Evolutionary conservation across 345 rosid species (phyloP).

Genomic region (Limnanthes douglasii): DNA sequence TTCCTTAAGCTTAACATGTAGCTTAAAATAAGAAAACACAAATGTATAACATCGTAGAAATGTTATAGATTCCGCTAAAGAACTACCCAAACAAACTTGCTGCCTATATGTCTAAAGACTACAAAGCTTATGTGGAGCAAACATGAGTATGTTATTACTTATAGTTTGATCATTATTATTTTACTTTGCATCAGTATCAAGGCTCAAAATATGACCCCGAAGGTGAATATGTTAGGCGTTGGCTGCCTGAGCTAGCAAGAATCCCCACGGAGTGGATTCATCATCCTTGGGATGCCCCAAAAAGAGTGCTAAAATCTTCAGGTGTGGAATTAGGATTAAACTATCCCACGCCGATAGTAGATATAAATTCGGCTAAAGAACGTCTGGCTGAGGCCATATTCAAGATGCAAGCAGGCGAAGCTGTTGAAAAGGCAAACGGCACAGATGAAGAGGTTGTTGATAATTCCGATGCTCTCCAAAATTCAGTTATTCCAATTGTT

Average conservation of each 20-base stretch:
- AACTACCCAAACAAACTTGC: no score
- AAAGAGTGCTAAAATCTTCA: slow-evolving; percentile 43
- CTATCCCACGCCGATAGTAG: slow-evolving; percentile 61
- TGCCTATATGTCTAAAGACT: no score
- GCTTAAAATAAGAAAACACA: no score
- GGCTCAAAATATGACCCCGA: slow-evolving; percentile 68
- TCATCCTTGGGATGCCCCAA: slow-evolving; percentile 89
- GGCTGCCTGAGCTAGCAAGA: slow-evolving; percentile 92
- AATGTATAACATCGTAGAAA: no score
- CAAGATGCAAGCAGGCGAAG: slow-evolving; percentile 68
- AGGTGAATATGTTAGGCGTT: slow-evolving; percentile 76
- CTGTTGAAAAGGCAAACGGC: slow-evolving; percentile 26
- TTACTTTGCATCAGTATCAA: slow-evolving; percentile 37
- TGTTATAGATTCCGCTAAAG: no score
- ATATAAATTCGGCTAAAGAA: slow-evolving; percentile 52
- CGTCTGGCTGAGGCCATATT: slow-evolving; percentile 50
- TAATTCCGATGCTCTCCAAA: slow-evolving; percentile 29
- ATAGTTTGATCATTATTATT: no score
- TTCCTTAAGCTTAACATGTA: no score
- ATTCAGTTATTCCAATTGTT: slow-evolving; percentile 19
- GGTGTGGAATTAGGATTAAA: slow-evolving; percentile 62
- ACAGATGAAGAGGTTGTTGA: slow-evolving; percentile 56
- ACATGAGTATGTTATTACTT: no score
- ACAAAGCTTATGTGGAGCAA: no score
- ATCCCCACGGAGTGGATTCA: slow-evolving; percentile 89